Conservation (phyloP, 2,329 filamentous ascomycete species). For the Madurella fahalii region DNA sequence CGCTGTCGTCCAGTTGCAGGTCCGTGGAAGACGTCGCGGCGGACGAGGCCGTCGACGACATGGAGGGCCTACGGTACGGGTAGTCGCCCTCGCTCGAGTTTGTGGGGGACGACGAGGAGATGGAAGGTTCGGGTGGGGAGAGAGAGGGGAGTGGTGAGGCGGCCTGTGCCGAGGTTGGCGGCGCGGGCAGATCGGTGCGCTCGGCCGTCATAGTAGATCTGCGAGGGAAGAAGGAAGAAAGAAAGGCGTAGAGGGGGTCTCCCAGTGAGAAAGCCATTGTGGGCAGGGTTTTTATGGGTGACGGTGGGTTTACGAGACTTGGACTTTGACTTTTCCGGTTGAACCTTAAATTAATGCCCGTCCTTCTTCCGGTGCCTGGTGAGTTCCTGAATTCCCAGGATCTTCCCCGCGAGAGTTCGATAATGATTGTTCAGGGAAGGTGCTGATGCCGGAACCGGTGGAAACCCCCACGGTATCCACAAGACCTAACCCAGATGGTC, state of each 20-base stretch:
- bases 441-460: conserved; percentile 5
- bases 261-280: conserved; percentile 17
- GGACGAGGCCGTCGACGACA: conserved; percentile 20
- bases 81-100: conserved; percentile 8
- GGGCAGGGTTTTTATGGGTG: conserved; percentile 3
- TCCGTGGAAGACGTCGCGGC: conserved; percentile 13
- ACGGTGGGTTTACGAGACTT: no score
- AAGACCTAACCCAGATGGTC: not conserved
- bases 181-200: conserved; percentile 7
- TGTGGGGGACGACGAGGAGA: not conserved
- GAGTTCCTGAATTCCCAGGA: not conserved
- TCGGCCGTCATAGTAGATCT: not conserved
- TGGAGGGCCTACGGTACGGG: conserved; percentile 15
- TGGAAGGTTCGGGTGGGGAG: conserved; percentile 5
- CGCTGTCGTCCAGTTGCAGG: not conserved
- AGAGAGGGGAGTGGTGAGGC: not conserved
- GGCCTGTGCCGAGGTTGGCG: not conserved
- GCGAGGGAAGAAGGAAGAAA: conserved; percentile 5
- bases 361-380: not conserved
- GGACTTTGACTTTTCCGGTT: not conserved
- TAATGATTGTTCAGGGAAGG: not conserved
- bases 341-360: not conserved
- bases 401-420: conserved; percentile 7
- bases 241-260: conserved; percentile 16
- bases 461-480: conserved; percentile 15